Evolutionary conservation across 208 protist species (phyloP).

Genomic region (Strigomonas culicis): DNA sequence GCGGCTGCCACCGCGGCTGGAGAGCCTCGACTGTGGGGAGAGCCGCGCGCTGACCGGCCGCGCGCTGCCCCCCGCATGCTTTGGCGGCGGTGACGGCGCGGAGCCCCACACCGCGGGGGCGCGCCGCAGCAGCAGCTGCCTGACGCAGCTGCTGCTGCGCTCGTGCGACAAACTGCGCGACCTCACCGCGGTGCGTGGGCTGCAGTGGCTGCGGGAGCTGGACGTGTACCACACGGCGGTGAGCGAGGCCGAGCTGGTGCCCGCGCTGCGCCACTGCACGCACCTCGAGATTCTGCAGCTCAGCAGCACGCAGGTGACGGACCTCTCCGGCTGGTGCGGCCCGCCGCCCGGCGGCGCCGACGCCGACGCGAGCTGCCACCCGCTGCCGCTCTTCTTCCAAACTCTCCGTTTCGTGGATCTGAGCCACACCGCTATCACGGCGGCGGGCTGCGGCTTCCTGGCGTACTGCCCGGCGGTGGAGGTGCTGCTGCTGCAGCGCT

Average conservation of each 20-base stretch:
- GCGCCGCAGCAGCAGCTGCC: slow-evolving; percentile 2
- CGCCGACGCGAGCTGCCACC: slow-evolving; percentile 8
- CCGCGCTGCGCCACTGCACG: slow-evolving; percentile 25
- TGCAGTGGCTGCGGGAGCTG: slow-evolving; percentile 34
- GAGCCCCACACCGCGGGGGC: too few relatives aligned
- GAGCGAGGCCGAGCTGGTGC: slow-evolving; percentile 19
- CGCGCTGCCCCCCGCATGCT: background rate
- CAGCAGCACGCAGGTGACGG: slow-evolving; percentile 25
- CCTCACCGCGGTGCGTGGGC: slow-evolving; percentile 20
- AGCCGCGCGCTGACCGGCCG: background rate
- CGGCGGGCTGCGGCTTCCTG: slow-evolving; percentile 28
- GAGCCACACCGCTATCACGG: slow-evolving; percentile 36
- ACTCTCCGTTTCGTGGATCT: slow-evolving; percentile 35
- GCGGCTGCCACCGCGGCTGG: slow-evolving; percentile 2
- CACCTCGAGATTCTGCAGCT: slow-evolving; percentile 30
- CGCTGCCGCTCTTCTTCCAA: slow-evolving; percentile 23
- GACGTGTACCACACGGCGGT: slow-evolving; percentile 63
- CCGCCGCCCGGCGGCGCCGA: background rate
- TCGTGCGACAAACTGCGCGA: slow-evolving; percentile 37
- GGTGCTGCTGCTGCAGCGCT: slow-evolving; percentile 32
- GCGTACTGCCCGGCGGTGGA: slow-evolving; percentile 25
- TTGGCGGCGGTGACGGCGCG: too few relatives aligned
- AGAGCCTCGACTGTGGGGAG: background rate
- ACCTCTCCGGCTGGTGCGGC: slow-evolving; percentile 25
- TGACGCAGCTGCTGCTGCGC: slow-evolving; percentile 31